A percentile compares a stretch with the other conserved stretches of the same genome.
Conservation (phyloP, 2,329 filamentous ascomycete species). For the Aspergillus quadrilineatus region DNA sequence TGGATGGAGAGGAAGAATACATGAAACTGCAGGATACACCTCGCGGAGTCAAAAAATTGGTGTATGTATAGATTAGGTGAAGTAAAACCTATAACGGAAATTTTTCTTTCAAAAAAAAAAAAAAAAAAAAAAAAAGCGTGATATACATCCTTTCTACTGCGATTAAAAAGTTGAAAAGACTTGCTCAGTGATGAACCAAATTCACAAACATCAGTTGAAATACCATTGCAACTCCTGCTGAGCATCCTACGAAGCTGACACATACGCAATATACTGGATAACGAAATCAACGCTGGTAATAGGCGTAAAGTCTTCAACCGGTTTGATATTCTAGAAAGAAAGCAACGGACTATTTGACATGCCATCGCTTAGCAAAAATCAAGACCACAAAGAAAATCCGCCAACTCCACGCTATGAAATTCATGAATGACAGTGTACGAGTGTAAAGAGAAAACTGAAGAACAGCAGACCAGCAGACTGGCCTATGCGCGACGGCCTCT, state of each 20-base stretch:
- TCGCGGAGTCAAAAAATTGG: neutral
- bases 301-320: neutral
- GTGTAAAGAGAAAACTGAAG: constrained; percentile 10
- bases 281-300: neutral
- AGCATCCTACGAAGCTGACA: neutral
- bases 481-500: constrained; percentile 38
- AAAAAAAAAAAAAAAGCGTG: no score
- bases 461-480: constrained; percentile 1
- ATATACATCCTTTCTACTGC: no score
- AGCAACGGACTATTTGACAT: neutral
- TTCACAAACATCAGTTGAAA: no score
- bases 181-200: no score
- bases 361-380: neutral
- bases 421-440: constrained; percentile 6
- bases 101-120: no score
- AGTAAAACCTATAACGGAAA: no score
- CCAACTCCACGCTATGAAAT: constrained; percentile 35
- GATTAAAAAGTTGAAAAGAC: no score
- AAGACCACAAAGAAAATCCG: constrained; percentile 9
- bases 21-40: neutral
- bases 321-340: neutral
- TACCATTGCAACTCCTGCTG: neutral
- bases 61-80: no score
- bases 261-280: no score
- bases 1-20: neutral